These are phyloP conservation scores for Chlamydomonas schloesseri DNA, from an alignment of 139 green algal genomes.

Conservation along the genomic window DNA sequence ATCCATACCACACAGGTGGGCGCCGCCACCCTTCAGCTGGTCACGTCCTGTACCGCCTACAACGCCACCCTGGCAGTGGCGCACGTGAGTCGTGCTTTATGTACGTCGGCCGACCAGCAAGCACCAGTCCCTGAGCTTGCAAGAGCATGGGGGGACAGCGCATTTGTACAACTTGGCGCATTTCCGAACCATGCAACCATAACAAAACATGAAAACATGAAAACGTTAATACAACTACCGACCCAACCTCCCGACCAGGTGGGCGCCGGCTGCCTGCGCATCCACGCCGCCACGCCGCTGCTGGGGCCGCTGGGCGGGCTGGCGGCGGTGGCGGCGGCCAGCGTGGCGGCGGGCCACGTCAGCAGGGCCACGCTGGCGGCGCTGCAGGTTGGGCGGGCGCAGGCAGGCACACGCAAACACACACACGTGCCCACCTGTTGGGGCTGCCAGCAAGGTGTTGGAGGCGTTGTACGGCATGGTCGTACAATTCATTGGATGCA, in stretches of 20 bases:
- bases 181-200: too few relatives aligned
- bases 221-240: too few relatives aligned
- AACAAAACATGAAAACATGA: too few relatives aligned
- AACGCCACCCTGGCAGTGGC: constrained; percentile 1
- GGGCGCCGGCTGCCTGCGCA: background rate
- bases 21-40: constrained; percentile 18
- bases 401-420: background rate
- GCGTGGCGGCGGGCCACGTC: constrained; percentile 5
- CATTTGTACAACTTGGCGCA: too few relatives aligned
- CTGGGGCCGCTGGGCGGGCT: constrained; percentile 17
- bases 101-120: too few relatives aligned
- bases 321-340: background rate
- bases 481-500: too few relatives aligned
- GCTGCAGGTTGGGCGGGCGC: background rate
- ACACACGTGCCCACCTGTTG: too few relatives aligned
- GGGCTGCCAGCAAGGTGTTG: too few relatives aligned
- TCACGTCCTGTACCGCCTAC: constrained; percentile 6
- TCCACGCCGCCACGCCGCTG: constrained; percentile 30
- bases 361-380: constrained; percentile 22
- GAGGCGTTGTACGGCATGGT: too few relatives aligned
- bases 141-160: too few relatives aligned
- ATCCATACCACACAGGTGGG: background rate
- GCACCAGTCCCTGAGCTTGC: too few relatives aligned
- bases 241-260: too few relatives aligned
- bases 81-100: constrained; percentile 29